Evolutionary conservation across 164 flowering plant species (phyloP), one percentile per base, ranked within the genome.

Genomic region (Amborella trichopoda): DNA sequence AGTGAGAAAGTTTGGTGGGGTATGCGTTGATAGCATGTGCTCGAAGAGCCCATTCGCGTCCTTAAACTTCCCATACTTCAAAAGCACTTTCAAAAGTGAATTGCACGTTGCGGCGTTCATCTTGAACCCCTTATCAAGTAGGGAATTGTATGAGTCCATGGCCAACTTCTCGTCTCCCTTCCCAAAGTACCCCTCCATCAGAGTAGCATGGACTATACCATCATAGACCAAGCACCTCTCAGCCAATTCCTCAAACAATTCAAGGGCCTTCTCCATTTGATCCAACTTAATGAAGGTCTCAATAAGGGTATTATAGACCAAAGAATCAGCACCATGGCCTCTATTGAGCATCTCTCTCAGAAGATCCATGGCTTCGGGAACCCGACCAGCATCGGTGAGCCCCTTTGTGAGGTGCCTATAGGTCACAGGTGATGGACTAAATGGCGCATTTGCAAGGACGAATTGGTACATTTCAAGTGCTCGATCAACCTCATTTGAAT

Each of bases 281-380:
- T 53, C 84, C 26, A 75, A 25, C 12, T 75, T 49, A 39, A 86
- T 50, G 50, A 62, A 86, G 18, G 91, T 89, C 3, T 39, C 14
- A 28, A 86, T 80, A 53, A 86, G 45, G 58, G 68, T 83, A 52
- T 81, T 75, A 46, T 60, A 87, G 36, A 83, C 94, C 6, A 78
- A 40, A 0, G 96, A 83, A 52, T 87, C 94, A 2, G 96, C 94
- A 4, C 85, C 90, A 1, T 73, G 80, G 14, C 87, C 90, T 25
- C 69, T 79, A 38, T 56, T 63, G 41, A 87, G 50, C 96, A 87
- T 87, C 56, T 87, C 85, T 8, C 88, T 59, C 27, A 83, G 65
- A 38, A 81, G 59, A 28, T 72, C 74, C 16, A 81, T 48, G 0
- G 78, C 90, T 6, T 83, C 90, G 17, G 47, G 58, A 10, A 83